Evolutionary conservation across 352 stramenopile genomes (phyloP).

Genomic region (Phytophthora sp.): DNA sequence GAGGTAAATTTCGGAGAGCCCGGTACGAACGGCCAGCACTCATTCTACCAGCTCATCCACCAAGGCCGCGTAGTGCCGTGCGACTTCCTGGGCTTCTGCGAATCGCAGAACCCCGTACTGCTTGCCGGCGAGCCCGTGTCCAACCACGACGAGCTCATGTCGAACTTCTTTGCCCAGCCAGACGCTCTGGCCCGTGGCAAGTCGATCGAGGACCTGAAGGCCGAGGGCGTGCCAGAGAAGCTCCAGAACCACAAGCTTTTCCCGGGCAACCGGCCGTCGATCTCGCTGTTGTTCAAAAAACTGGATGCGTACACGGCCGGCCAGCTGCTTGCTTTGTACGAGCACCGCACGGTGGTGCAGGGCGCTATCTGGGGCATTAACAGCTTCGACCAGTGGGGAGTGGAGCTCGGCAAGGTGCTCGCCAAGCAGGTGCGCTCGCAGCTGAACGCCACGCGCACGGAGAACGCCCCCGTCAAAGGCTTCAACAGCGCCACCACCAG

Average conservation of each 20-base stretch:
- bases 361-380: constrained; percentile 99
- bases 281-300: constrained; percentile 96
- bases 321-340: constrained; percentile 98
- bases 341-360: constrained; percentile 97
- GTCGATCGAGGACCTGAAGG: constrained; percentile 92
- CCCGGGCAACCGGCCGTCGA: constrained; percentile 96
- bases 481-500: constrained; percentile 95
- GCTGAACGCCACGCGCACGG: constrained; percentile 80
- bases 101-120: constrained; percentile 91
- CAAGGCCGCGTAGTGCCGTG: constrained; percentile 96
- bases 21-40: constrained; percentile 98
- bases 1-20: constrained; percentile 98
- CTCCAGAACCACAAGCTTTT: constrained; percentile 97
- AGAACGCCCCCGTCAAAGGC: constrained; percentile 83
- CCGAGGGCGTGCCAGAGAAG: constrained; percentile 92
- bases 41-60: constrained; percentile 99
- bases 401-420: constrained; percentile 98
- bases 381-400: constrained; percentile 98
- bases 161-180: constrained; percentile 99
- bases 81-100: constrained; percentile 99
- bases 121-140: constrained; percentile 87
- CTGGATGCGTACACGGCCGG: constrained; percentile 95
- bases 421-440: constrained; percentile 95
- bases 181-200: constrained; percentile 98
- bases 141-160: constrained; percentile 99